These are phyloP conservation scores for Penicillium fuscoglaucum DNA, from an alignment of 2,329 filamentous ascomycete species.

Conservation along the genomic window DNA sequence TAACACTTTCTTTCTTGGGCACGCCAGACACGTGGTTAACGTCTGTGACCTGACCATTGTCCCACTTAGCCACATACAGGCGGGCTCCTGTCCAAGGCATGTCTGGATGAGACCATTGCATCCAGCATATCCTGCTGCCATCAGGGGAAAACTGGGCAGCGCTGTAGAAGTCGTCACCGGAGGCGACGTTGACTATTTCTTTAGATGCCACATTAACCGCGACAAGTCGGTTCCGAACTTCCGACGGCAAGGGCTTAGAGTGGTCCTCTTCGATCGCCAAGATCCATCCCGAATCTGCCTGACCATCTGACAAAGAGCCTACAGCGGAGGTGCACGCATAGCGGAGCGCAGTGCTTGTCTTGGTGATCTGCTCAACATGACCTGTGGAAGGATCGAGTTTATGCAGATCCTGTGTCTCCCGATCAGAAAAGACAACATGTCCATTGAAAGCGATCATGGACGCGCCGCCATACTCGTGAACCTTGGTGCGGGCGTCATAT, in stretches of 20 bases:
- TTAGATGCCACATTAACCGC: slow-evolving; percentile 23
- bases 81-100: slow-evolving; percentile 52
- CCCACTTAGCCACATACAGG: slow-evolving; percentile 48
- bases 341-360: slow-evolving; percentile 10
- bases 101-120: slow-evolving; percentile 55
- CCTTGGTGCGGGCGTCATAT: slow-evolving; percentile 45
- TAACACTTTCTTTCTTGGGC: slow-evolving; percentile 41
- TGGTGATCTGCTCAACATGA: slow-evolving; percentile 33
- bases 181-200: slow-evolving; percentile 40
- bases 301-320: slow-evolving; percentile 17
- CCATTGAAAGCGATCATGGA: slow-evolving; percentile 44
- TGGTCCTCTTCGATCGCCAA: slow-evolving; percentile 55
- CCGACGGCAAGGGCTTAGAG: slow-evolving; percentile 25
- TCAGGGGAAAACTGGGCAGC: slow-evolving; percentile 51
- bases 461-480: slow-evolving; percentile 56
- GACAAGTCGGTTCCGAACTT: slow-evolving; percentile 31
- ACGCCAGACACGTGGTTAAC: slow-evolving; percentile 40
- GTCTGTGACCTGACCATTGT: slow-evolving; percentile 30
- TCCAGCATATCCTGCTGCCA: slow-evolving; percentile 49
- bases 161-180: slow-evolving; percentile 54
- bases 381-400: slow-evolving; percentile 42
- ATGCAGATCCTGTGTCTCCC: slow-evolving; percentile 43
- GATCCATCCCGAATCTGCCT: slow-evolving; percentile 46
- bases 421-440: slow-evolving; percentile 50
- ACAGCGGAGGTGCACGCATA: slow-evolving; percentile 40